Percentiles rank a stretch among this genome's conserved stretches.
Evolutionary conservation across 208 protist genomes (phyloP).

Genomic region (Trichomonas tenax): DNA sequence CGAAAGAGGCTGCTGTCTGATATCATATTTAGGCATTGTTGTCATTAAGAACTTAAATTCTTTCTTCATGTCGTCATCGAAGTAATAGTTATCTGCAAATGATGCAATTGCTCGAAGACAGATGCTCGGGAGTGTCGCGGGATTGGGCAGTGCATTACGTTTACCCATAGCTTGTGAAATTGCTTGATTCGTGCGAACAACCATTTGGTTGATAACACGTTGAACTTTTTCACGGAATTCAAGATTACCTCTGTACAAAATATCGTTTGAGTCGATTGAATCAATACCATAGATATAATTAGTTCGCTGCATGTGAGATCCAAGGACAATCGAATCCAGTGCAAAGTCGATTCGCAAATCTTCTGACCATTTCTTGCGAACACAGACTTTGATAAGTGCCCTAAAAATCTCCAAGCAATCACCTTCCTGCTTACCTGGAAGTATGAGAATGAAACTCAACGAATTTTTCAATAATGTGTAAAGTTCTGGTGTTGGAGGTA

Average conservation of each 20-base stretch:
- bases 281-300: neutral
- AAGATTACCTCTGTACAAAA: neutral
- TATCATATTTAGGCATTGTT: neutral
- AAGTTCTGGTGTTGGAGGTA: neutral
- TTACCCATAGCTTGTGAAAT: neutral
- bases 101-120: neutral
- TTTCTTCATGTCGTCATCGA: neutral
- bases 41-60: neutral
- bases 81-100: neutral
- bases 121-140: neutral
- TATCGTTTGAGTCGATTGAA: neutral
- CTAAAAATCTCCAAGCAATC: neutral
- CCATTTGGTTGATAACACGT: neutral
- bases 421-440: neutral
- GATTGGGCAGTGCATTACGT: neutral
- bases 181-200: neutral
- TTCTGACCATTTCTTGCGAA: neutral
- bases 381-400: neutral
- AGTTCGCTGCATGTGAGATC: neutral
- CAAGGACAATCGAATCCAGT: neutral
- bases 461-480: neutral
- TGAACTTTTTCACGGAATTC: neutral
- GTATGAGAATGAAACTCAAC: neutral
- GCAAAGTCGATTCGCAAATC: neutral
- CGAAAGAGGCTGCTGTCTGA: neutral